Conservation (phyloP, 257 asterid species). For the Henckelia pumila region DNA sequence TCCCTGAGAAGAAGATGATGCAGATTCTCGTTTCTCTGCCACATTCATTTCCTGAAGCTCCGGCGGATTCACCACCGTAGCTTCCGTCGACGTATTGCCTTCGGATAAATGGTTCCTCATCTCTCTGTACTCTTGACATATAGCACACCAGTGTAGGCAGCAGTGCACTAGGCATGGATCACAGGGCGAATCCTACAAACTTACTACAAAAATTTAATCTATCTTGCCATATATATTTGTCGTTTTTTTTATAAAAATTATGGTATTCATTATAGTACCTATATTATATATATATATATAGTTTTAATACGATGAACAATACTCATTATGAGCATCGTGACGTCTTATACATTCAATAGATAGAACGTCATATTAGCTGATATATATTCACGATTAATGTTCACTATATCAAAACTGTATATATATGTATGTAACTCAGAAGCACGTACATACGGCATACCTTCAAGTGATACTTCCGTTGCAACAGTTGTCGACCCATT, state of each 20-base stretch:
- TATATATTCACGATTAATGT: too few relatives aligned
- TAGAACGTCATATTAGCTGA: too few relatives aligned
- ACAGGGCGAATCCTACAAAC: slow-evolving; percentile 69
- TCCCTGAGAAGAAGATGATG: slow-evolving; percentile 30
- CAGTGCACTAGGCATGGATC: slow-evolving; percentile 86
- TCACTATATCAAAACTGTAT: too few relatives aligned
- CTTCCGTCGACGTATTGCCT: background rate
- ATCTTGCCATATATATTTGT: background rate
- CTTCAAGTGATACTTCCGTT: slow-evolving; percentile 73
- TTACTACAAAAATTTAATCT: background rate
- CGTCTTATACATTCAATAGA: too few relatives aligned
- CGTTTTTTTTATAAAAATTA: too few relatives aligned
- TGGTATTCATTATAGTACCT: too few relatives aligned
- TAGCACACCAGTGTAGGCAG: slow-evolving; percentile 86
- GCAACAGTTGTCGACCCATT: slow-evolving; percentile 74
- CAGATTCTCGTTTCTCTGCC: slow-evolving; percentile 21
- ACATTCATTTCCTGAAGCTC: slow-evolving; percentile 57
- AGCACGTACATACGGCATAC: slow-evolving; percentile 21
- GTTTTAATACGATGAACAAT: too few relatives aligned
- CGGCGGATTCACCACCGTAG: slow-evolving; percentile 54
- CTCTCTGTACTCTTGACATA: slow-evolving; percentile 84
- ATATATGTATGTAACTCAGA: too few relatives aligned
- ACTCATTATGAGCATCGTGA: too few relatives aligned
- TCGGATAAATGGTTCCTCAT: slow-evolving; percentile 49
- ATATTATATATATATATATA: too few relatives aligned